Evolutionary conservation across 1,139 yeast species (phyloP).

Genomic region (Pichia sp.): DNA sequence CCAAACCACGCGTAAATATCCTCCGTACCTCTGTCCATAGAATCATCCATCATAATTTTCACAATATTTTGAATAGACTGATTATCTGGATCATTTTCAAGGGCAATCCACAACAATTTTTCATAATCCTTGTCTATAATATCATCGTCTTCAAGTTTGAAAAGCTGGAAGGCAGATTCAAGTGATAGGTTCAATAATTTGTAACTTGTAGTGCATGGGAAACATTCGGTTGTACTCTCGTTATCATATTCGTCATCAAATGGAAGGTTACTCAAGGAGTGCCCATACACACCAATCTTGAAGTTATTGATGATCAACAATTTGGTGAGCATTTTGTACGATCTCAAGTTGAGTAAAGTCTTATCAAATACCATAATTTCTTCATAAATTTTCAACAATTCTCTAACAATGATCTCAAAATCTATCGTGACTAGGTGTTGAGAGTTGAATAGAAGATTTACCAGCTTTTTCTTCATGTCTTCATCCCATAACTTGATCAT

Average conservation of each 20-base stretch:
- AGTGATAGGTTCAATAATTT: constrained; percentile 28
- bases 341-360: constrained; percentile 16
- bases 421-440: constrained; percentile 18
- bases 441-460: constrained; percentile 19
- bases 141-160: constrained; percentile 28
- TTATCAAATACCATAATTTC: constrained; percentile 29
- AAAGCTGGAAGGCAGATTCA: constrained; percentile 32
- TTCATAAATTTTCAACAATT: constrained; percentile 29
- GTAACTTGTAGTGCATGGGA: constrained; percentile 31
- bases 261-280: constrained; percentile 21
- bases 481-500: constrained; percentile 20
- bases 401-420: constrained; percentile 25
- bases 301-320: constrained; percentile 25
- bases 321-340: constrained; percentile 20
- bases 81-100: constrained; percentile 32
- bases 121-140: constrained; percentile 29
- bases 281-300: constrained; percentile 23
- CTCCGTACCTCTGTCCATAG: constrained; percentile 17
- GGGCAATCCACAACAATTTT: constrained; percentile 34
- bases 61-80: constrained; percentile 23
- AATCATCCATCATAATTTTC: constrained; percentile 25
- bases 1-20: constrained; percentile 29
- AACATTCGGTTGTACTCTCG: constrained; percentile 27
- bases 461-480: constrained; percentile 13
- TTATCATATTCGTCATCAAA: constrained; percentile 21